Evolutionary conservation across 2,329 filamentous ascomycete genomes (phyloP).

Genomic region (Byssoonygena ceratinophila): DNA sequence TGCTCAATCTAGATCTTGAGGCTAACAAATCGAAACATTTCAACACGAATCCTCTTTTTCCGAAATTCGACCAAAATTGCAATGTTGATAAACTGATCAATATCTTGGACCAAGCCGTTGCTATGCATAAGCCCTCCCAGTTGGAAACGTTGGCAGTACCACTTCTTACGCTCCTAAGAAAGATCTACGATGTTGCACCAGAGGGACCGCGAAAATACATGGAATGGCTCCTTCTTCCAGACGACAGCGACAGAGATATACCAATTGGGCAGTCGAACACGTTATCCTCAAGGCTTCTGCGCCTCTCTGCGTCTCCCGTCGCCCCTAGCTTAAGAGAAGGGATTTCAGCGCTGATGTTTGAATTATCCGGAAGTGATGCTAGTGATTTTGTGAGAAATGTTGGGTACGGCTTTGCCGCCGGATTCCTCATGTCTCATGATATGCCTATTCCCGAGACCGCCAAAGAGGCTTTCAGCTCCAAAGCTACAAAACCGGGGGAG

Average conservation of each 20-base stretch:
- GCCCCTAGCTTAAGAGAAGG: constrained; percentile 62
- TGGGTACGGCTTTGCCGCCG: constrained; percentile 86
- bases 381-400: constrained; percentile 78
- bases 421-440: constrained; percentile 76
- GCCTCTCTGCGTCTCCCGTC: constrained; percentile 62
- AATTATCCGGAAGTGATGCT: constrained; percentile 72
- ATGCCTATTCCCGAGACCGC: constrained; percentile 62
- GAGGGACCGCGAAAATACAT: constrained; percentile 52
- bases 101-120: constrained; percentile 58
- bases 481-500: constrained; percentile 23
- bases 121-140: constrained; percentile 54
- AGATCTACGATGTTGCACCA: constrained; percentile 60
- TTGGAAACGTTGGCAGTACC: constrained; percentile 62
- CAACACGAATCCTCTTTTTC: constrained; percentile 51
- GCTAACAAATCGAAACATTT: constrained; percentile 40
- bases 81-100: constrained; percentile 57
- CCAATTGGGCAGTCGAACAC: constrained; percentile 67
- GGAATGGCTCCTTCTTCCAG: constrained; percentile 60
- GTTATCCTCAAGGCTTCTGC: constrained; percentile 64
- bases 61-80: constrained; percentile 48
- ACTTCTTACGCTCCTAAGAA: constrained; percentile 61
- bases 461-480: constrained; percentile 43
- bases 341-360: constrained; percentile 72
- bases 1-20: constrained; percentile 66
- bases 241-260: constrained; percentile 60